Base-by-base conservation (phyloP, 2,329 filamentous ascomycete species). In the Hirsutella minnesotensis region DNA sequence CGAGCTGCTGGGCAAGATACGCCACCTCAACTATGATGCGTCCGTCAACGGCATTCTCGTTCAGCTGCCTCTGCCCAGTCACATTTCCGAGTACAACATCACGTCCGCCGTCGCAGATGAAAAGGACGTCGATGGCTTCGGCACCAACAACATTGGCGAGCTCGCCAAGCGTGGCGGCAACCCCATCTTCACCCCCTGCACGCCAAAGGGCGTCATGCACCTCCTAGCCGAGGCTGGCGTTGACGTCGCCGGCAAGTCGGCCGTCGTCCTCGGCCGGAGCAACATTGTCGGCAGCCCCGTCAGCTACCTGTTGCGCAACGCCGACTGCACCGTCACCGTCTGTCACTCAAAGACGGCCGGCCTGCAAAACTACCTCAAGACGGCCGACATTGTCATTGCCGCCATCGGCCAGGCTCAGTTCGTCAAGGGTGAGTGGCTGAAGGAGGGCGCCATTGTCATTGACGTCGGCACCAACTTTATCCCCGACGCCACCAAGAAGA, bases 121-220 rank as follows among this genome's bases (percentile, higher is more conserved):
- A 65, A 98, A 98, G 68, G 92, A 98, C 70, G 92, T 98, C 41
- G 92, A 98, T 65, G 92, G 92, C 41, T 98, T 98, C 58, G 90
- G 92, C 44, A 83, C 87, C 44, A 76, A 75, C 57, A 98, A 95
- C 68, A 95, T 98, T 59, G 92, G 92, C 51, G 90, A 96, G 69
- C 76, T 98, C 53, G 89, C 92, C 55, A 98, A 98, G 75, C 81
- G 88, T 54, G 90, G 92, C 40, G 92, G 92, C 37, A 78, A 77
- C 51, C 92, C 92, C 38, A 73, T 86, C 48, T 98, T 98, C 67
- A 78, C 85, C 36, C 92, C 92, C 38, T 98, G 92, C 73, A 98
- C 92, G 2, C 92, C 92, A 41, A 90, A 95, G 69, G 92, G 92
- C 57, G 86, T 95, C 57, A 96, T 98, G 89, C 84, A 86, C 35